Base-by-base conservation (phyloP, 805 yeast species). In the Yarrowia bubula region DNA sequence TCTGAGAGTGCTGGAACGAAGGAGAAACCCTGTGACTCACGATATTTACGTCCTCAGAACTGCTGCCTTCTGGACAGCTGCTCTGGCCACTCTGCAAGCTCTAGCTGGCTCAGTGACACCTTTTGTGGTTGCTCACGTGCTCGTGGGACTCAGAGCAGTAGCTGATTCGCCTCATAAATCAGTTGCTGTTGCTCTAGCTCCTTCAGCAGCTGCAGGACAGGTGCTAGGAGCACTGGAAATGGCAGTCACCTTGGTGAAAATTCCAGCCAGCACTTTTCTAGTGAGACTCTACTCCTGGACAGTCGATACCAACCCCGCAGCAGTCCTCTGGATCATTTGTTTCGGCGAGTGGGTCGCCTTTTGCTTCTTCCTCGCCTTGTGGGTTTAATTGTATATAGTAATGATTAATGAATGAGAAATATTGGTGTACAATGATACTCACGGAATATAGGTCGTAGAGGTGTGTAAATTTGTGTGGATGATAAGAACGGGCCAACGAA, bases 281-380 rank as follows among this genome's bases (percentile, higher is more conserved):
- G 47, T 55, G 22, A 2, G 38, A 1, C 7, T 55, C 2, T 55
- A 55, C 17, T 41, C 47, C 2, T 55, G 61, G 61, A 55, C 61
- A 8, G 47, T 55, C 15, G 37, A 41, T 14, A 15, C 22, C 3
- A 55, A 55, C 8, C 38, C 61, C 1, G 38, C 15, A 0, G 61
- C 61, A 1, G 61, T 41, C 2, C 14, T 55, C 15, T 55, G 61
- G 61, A 55, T 55, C 28, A 41, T 41, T n/a, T 55, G 61, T 38
- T 41, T 55, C n/a, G 61, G 61, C 4, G 61, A 55, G 17, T 55
- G 61, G 61, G n/a, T 55, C n/a, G 61, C 61, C 2, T 39, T 41
- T 15, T n/a, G 7, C 0, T 39, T 39, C 8, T 55, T 55, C 17
- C 2, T 31, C 13, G 13, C 11, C 1, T 7, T 55, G 37, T 55